Base-by-base conservation (phyloP, 495 filamentous ascomycete genomes). In the Penicilliopsis zonata region DNA sequence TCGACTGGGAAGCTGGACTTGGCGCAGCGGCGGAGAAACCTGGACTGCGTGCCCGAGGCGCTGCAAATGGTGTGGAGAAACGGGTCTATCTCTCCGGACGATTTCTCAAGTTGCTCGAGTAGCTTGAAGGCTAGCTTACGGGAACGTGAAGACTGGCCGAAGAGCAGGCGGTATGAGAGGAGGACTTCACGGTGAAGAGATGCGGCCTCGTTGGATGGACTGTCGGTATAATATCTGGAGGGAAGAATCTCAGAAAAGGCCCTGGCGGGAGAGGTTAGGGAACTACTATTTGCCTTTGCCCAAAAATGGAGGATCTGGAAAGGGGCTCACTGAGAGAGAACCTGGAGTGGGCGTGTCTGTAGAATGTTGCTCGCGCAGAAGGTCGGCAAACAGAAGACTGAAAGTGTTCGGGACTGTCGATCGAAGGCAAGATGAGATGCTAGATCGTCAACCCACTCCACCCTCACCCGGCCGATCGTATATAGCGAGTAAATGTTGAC, bases 91-190 rank as follows among this genome's bases (percentile, higher is more conserved):
- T 2, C 10, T 37, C 14, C 23, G 13, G 7, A 4, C 17, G 14
- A 12, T 9, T 32, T 13, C 4, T 10, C 16, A 21, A 13, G 17
- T 4, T 9, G 3, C 4, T 14, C 21, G 12, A 15, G 13, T 8
- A 13, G 4, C 17, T 16, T 9, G 9, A n/a, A 13, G 13, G 21
- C 17, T 4, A 35, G 36, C 21, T 38, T 32, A 5, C 36, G 13
- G 4, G 30, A 35, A 10, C 2, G 3, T 1, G 5, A 3, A 15
- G 13, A 15, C 25, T 38, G 36, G 5, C 36, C 36, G 18, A 38
- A 38, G 3, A 38, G 12, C 2, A 38, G 5, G 17, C 36, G 36
- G 14, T 38, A 38, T 9, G 36, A 38, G 2, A 38, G 17, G 2
- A 38, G 2, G 14, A 38, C 23, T 17, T 38, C 36, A 8, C 22